These are phyloP conservation scores for Larix kaempferi DNA, from an alignment of 75 land plant species.

Conservation along the genomic window DNA sequence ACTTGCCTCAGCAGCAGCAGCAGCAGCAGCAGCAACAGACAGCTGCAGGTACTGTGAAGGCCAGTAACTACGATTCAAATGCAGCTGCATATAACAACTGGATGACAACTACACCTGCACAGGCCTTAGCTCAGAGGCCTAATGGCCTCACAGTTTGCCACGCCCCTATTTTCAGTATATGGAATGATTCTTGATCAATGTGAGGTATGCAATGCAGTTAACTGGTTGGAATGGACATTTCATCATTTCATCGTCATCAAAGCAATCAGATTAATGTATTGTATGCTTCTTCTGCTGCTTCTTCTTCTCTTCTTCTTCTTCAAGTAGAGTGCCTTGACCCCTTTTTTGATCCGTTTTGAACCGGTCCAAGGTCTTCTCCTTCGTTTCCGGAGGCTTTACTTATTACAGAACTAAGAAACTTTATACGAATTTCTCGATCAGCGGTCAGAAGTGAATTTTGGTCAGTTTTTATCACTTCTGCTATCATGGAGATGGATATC, in stretches of 20 bases:
- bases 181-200: constrained; percentile 36
- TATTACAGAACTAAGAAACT: background rate
- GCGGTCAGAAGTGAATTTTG: constrained; percentile 8
- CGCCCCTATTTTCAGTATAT: constrained; percentile 38
- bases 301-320: no score
- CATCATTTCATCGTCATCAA: background rate
- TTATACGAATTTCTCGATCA: background rate
- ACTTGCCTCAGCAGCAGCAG: constrained; percentile 15
- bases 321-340: no score
- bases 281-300: no score
- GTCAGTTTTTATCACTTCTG: constrained; percentile 6
- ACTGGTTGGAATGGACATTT: background rate
- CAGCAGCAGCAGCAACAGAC: constrained; percentile 8
- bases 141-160: constrained; percentile 29
- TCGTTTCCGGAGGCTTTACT: background rate
- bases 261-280: no score
- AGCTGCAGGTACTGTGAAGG: background rate
- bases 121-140: constrained; percentile 19
- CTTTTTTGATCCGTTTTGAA: background rate
- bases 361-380: constrained; percentile 5
- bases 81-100: constrained; percentile 6
- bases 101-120: constrained; percentile 28
- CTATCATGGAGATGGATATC: background rate
- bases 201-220: background rate
- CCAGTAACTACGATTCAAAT: background rate